Percentiles rank a stretch among this genome's conserved stretches.
These are phyloP conservation scores for Sclerotinia nivalis DNA, from an alignment of 2,329 filamentous ascomycete genomes.

Conservation along the genomic window DNA sequence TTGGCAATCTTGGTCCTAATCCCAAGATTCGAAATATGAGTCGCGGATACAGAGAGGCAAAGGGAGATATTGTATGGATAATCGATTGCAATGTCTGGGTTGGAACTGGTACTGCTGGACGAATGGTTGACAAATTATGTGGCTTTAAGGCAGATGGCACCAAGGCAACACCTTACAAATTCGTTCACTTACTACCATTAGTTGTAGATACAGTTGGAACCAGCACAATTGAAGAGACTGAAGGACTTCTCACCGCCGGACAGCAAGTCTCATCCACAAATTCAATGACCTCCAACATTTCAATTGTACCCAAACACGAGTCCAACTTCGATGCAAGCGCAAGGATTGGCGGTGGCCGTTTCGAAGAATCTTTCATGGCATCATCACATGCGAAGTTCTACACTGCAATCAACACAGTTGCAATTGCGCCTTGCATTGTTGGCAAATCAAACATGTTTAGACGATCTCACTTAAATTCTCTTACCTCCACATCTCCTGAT, in stretches of 20 bases:
- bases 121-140: constrained; percentile 86
- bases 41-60: constrained; percentile 84
- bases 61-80: constrained; percentile 88
- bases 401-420: constrained; percentile 90
- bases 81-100: constrained; percentile 98
- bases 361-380: constrained; percentile 94
- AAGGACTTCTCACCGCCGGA: constrained; percentile 31
- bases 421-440: constrained; percentile 87
- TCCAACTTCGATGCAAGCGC: constrained; percentile 34
- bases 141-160: constrained; percentile 60
- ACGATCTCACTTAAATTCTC: constrained; percentile 79
- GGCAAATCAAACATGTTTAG: constrained; percentile 99
- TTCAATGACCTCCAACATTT: constrained; percentile 41
- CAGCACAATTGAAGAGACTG: constrained; percentile 33
- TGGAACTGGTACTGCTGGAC: constrained; percentile 71
- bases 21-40: constrained; percentile 99
- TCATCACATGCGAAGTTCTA: constrained; percentile 97
- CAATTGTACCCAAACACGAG: constrained; percentile 31
- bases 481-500: constrained; percentile 52
- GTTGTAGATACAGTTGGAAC: constrained; percentile 70
- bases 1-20: constrained; percentile 77
- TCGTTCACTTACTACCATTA: constrained; percentile 91
- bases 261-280: constrained; percentile 37
- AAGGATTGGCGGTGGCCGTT: constrained; percentile 67
- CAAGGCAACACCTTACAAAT: constrained; percentile 68